phyloP scores from a whole-genome alignment of 225 moss, liverwort and hornwort species.

The Asterella californica region DNA sequence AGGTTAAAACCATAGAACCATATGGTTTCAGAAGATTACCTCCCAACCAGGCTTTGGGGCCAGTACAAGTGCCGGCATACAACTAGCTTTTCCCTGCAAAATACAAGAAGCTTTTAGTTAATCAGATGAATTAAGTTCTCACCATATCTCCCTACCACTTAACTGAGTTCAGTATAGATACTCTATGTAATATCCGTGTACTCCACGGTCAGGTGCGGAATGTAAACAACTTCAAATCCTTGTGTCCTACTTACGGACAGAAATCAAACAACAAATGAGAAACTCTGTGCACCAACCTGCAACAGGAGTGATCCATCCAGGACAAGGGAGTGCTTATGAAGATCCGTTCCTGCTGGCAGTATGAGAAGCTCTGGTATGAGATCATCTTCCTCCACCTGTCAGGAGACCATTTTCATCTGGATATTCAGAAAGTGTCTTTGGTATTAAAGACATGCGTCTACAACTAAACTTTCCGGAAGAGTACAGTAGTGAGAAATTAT shows the following conservation, averaged over 20 bases:
- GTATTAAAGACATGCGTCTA: not conserved
- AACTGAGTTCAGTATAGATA: not conserved
- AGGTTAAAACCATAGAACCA: not conserved
- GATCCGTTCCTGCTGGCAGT: constrained; percentile 83
- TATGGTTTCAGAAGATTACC: constrained; percentile 36
- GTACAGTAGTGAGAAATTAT: no score
- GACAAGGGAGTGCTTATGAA: constrained; percentile 83
- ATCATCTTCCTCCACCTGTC: constrained; percentile 77
- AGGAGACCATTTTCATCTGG: constrained; percentile 4
- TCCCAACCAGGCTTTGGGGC: constrained; percentile 79
- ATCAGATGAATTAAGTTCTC: not conserved
- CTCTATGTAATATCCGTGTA: not conserved
- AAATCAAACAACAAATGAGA: not conserved
- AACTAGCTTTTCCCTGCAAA: constrained; percentile 91
- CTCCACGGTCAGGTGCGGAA: not conserved
- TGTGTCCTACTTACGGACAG: not conserved
- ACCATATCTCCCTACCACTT: not conserved
- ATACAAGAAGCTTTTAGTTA: not conserved
- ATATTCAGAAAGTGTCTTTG: not conserved
- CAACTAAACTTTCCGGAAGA: not conserved
- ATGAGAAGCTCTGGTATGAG: constrained; percentile 75
- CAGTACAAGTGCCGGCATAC: constrained; percentile 84
- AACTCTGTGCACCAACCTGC: constrained; percentile 45
- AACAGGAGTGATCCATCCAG: constrained; percentile 73
- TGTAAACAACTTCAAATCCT: not conserved